Percentiles rank a stretch among this genome's conserved stretches.
Conservation (phyloP, 2,329 filamentous ascomycete species). For the Aspergillus luchuensis region DNA sequence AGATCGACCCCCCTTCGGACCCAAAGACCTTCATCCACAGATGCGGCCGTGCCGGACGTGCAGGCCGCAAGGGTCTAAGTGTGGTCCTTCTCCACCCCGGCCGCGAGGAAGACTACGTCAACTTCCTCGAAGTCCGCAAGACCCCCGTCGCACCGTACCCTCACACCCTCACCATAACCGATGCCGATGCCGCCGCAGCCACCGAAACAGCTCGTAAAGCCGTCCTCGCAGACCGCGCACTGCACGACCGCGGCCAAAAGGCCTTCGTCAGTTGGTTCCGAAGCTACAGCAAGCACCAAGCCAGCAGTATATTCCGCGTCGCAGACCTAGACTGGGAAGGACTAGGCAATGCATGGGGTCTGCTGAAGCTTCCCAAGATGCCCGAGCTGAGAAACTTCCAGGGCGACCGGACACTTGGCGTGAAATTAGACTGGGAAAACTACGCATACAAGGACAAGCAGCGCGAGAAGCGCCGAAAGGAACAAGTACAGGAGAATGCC, state of each 20-base stretch:
- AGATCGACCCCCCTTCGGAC: slow-evolving; percentile 82
- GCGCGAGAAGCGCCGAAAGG: slow-evolving; percentile 66
- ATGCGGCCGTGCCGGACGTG: slow-evolving; percentile 64
- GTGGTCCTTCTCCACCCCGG: slow-evolving; percentile 84
- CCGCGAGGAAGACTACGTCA: slow-evolving; percentile 84
- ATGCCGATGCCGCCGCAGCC: slow-evolving; percentile 60
- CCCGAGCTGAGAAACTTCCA: slow-evolving; percentile 78
- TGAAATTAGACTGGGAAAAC: slow-evolving; percentile 62
- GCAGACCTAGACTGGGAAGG: slow-evolving; percentile 82
- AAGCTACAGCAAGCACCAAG: slow-evolving; percentile 87
- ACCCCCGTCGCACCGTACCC: slow-evolving; percentile 73
- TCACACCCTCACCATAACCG: slow-evolving; percentile 60
- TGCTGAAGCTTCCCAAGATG: slow-evolving; percentile 89
- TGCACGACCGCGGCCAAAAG: slow-evolving; percentile 85
- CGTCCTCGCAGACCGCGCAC: slow-evolving; percentile 60
- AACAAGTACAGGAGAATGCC: slow-evolving; percentile 54
- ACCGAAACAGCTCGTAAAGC: slow-evolving; percentile 63
- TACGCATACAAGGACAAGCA: slow-evolving; percentile 73
- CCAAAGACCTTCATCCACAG: slow-evolving; percentile 78
- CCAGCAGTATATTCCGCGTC: slow-evolving; percentile 85
- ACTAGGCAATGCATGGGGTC: slow-evolving; percentile 78
- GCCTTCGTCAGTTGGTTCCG: slow-evolving; percentile 94
- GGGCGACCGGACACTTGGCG: slow-evolving; percentile 64
- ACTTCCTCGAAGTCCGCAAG: slow-evolving; percentile 82
- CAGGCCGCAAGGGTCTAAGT: slow-evolving; percentile 73